Conservation (phyloP, 306 rosid genomes). For the Lathyrus tuberosus region DNA sequence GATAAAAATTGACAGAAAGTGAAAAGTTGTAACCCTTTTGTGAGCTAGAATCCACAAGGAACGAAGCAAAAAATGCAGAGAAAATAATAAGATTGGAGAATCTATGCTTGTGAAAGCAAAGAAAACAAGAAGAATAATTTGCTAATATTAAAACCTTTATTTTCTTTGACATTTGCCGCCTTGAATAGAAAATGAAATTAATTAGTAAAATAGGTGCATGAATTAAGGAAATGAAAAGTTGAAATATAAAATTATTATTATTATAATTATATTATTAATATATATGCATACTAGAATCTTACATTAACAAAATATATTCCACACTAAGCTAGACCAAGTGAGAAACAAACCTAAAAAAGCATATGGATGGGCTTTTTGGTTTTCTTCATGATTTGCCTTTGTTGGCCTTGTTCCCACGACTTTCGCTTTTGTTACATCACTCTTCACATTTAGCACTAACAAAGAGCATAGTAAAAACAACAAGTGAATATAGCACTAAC, state of each 20-base stretch:
- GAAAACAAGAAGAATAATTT: slow-evolving; percentile 58
- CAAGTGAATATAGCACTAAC: no score
- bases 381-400: slow-evolving; percentile 51
- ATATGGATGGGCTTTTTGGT: slow-evolving; percentile 54
- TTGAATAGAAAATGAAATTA: slow-evolving; percentile 36
- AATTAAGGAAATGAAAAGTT: slow-evolving; percentile 11
- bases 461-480: not conserved
- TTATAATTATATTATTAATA: not conserved
- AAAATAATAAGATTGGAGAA: slow-evolving; percentile 56
- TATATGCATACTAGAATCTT: slow-evolving; percentile 30
- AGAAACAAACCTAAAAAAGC: slow-evolving; percentile 64
- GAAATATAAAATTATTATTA: no score
- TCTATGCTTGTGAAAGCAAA: slow-evolving; percentile 58
- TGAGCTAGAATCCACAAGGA: slow-evolving; percentile 55
- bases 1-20: slow-evolving; percentile 59
- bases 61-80: slow-evolving; percentile 53
- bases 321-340: slow-evolving; percentile 54
- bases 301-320: not conserved
- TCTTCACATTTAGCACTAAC: slow-evolving; percentile 3
- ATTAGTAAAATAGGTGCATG: slow-evolving; percentile 37
- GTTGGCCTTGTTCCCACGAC: slow-evolving; percentile 52
- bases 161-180: slow-evolving; percentile 36
- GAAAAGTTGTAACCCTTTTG: slow-evolving; percentile 61
- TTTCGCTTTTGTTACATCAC: slow-evolving; percentile 49
- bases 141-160: slow-evolving; percentile 13